Evolutionary conservation across 345 rosid genomes (phyloP).

Genomic region (Luvunga scandens): DNA sequence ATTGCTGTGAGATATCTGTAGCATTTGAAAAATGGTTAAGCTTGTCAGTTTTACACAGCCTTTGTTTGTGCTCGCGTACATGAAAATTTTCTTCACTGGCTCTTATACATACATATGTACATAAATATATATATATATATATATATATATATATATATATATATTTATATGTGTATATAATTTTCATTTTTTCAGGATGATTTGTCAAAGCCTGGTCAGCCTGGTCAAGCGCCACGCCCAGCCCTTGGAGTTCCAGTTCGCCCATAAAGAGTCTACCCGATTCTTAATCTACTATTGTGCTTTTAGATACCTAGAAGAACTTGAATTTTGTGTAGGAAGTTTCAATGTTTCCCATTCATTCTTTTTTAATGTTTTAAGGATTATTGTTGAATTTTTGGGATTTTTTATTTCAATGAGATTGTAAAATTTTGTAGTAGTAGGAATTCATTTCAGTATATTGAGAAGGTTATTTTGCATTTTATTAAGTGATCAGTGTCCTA

Average conservation of each 20-base stretch:
- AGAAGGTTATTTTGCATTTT: too few relatives aligned
- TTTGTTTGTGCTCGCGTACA: background rate
- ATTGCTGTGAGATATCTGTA: too few relatives aligned
- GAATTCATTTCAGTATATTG: background rate
- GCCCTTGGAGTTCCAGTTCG: conserved; percentile 45
- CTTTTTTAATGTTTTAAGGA: background rate
- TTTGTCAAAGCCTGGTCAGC: conserved; percentile 54
- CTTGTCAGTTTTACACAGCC: background rate
- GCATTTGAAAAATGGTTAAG: background rate
- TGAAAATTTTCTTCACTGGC: background rate
- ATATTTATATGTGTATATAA: too few relatives aligned
- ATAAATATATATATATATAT: too few relatives aligned
- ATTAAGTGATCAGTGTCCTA: too few relatives aligned
- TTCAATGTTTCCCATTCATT: background rate
- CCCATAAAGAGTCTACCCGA: conserved; percentile 22
- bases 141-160: too few relatives aligned
- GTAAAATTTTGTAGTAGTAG: background rate
- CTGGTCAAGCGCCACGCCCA: conserved; percentile 63
- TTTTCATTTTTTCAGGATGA: conserved; percentile 61
- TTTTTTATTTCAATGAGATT: background rate
- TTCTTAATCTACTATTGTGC: conserved; percentile 7
- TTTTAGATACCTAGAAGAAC: conserved; percentile 10
- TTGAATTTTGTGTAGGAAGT: conserved; percentile 11
- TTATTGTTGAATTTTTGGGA: conserved; percentile 1
- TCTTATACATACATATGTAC: too few relatives aligned